Conservation (phyloP, 441 rosid species). For the Populus hybrid region DNA sequence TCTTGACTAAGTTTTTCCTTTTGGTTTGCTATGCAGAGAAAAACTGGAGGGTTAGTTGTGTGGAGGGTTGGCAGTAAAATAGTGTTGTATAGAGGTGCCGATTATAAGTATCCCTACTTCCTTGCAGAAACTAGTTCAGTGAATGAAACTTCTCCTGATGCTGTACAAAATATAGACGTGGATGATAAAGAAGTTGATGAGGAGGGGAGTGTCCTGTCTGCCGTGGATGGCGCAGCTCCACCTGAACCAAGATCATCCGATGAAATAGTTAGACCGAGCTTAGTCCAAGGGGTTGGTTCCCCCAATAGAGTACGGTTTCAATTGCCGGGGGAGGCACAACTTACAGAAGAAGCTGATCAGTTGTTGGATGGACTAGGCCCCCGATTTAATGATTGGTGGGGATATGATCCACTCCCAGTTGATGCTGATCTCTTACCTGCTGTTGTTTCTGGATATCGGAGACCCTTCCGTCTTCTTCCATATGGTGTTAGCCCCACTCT, state of each 20-base stretch:
- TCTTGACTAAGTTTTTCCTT: not conserved
- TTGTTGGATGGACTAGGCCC: conserved; percentile 94
- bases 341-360: conserved; percentile 73
- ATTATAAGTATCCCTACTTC: conserved; percentile 90
- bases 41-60: conserved; percentile 93
- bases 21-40: conserved; percentile 48
- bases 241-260: conserved; percentile 23
- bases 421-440: conserved; percentile 97
- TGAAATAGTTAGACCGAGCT: conserved; percentile 31
- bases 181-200: conserved; percentile 28
- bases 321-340: conserved; percentile 73
- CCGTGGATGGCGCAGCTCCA: conserved; percentile 21
- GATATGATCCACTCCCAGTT: conserved; percentile 88
- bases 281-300: conserved; percentile 72
- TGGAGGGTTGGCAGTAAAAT: conserved; percentile 94
- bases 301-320: conserved; percentile 79
- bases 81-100: conserved; percentile 74
- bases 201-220: conserved; percentile 28
- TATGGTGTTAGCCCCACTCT: conserved; percentile 75
- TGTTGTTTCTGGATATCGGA: conserved; percentile 65
- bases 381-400: conserved; percentile 95
- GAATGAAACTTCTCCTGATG: conserved; percentile 26
- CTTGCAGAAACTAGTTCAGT: conserved; percentile 32
- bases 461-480: conserved; percentile 97
- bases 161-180: conserved; percentile 23